Evolutionary conservation across 352 stramenopile genomes (phyloP).

Genomic region (Albugo candida): DNA sequence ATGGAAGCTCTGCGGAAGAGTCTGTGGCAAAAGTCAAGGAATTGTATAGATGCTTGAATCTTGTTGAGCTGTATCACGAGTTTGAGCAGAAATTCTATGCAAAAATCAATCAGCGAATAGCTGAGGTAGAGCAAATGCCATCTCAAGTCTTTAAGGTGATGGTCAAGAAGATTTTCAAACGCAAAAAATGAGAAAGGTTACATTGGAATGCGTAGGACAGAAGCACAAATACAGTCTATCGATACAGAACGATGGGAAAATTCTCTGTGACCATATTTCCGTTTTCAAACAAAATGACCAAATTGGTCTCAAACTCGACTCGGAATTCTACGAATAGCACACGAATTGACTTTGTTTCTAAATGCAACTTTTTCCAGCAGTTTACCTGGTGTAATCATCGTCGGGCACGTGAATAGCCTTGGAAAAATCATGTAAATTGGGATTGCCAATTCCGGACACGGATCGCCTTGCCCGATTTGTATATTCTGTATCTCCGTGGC

Average conservation of each 20-base stretch:
- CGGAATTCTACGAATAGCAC: slow-evolving; percentile 47
- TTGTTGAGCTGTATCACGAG: slow-evolving; percentile 71
- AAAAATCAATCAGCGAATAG: slow-evolving; percentile 60
- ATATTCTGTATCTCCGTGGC: slow-evolving; percentile 89
- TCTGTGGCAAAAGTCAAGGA: slow-evolving; percentile 83
- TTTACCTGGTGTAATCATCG: slow-evolving; percentile 63
- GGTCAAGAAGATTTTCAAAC: slow-evolving; percentile 94
- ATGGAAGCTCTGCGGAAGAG: slow-evolving; percentile 65
- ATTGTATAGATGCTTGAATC: slow-evolving; percentile 85
- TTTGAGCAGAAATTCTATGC: slow-evolving; percentile 90
- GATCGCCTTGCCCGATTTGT: slow-evolving; percentile 83
- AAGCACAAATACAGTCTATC: slow-evolving; percentile 14
- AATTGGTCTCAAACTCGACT: slow-evolving; percentile 84
- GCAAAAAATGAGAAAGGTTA: slow-evolving; percentile 69
- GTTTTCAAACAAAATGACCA: slow-evolving; percentile 84
- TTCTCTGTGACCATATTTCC: slow-evolving; percentile 84
- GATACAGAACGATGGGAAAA: slow-evolving; percentile 73
- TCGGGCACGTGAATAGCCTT: slow-evolving; percentile 81
- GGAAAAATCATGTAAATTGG: slow-evolving; percentile 92
- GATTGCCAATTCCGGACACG: slow-evolving; percentile 75
- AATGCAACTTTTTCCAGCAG: slow-evolving; percentile 1
- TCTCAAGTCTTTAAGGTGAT: slow-evolving; percentile 86
- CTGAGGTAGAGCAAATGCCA: slow-evolving; percentile 68
- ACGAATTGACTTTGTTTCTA: neutral
- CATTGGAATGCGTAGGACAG: neutral